A percentile compares a stretch with the other conserved stretches of the same genome.
These are phyloP conservation scores for Metarhizium sp. DNA, from an alignment of 2,329 filamentous ascomycete species.

Conservation along the genomic window DNA sequence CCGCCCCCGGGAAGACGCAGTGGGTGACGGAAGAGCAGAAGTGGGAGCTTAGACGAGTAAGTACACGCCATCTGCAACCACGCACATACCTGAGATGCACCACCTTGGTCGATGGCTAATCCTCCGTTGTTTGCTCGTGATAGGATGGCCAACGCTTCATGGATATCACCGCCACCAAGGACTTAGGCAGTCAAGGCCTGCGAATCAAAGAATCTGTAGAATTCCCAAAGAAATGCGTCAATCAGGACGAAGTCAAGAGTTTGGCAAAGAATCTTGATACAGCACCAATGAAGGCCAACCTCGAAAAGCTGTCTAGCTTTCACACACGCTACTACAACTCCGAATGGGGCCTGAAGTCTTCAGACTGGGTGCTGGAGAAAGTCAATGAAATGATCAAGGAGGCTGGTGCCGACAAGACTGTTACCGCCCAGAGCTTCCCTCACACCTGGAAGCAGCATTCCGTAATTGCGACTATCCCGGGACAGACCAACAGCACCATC, in stretches of 20 bases:
- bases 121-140: neutral
- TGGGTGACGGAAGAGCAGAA: slow-evolving; percentile 95
- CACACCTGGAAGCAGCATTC: slow-evolving; percentile 87
- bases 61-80: slow-evolving; percentile 15
- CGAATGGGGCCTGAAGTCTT: slow-evolving; percentile 70
- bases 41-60: slow-evolving; percentile 77
- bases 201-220: slow-evolving; percentile 29
- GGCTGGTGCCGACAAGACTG: slow-evolving; percentile 60
- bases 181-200: slow-evolving; percentile 39
- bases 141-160: slow-evolving; percentile 84
- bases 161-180: slow-evolving; percentile 74
- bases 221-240: slow-evolving; percentile 57
- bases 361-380: slow-evolving; percentile 73
- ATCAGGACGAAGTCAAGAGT: slow-evolving; percentile 56
- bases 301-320: slow-evolving; percentile 71
- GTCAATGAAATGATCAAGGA: slow-evolving; percentile 63
- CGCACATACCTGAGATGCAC: neutral
- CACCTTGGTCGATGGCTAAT: neutral
- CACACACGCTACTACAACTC: slow-evolving; percentile 78
- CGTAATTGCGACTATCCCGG: slow-evolving; percentile 86
- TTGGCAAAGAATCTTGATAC: slow-evolving; percentile 64
- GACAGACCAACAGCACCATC: slow-evolving; percentile 73
- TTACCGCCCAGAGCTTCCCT: slow-evolving; percentile 62
- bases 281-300: slow-evolving; percentile 64
- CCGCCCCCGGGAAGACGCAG: slow-evolving; percentile 70